Conservation (phyloP, 2,329 filamentous ascomycete genomes). For the Allantophomopsis lycopodina region DNA sequence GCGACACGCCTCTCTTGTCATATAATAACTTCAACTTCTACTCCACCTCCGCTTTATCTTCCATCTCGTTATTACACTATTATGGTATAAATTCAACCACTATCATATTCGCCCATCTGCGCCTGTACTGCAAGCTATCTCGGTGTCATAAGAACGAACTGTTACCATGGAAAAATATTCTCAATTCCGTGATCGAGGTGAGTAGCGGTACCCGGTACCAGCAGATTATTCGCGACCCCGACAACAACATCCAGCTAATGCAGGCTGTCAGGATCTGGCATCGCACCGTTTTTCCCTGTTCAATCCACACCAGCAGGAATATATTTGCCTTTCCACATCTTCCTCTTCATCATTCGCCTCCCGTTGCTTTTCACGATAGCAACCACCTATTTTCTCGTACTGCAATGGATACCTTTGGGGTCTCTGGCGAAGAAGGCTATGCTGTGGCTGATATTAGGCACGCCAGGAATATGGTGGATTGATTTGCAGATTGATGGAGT, state of each 20-base stretch:
- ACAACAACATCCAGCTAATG: slow-evolving; percentile 7
- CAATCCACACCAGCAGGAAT: slow-evolving; percentile 49
- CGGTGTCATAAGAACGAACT: too few species aligned
- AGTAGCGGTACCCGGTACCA: slow-evolving; percentile 4
- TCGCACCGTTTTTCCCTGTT: slow-evolving; percentile 87
- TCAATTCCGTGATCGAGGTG: slow-evolving; percentile 62
- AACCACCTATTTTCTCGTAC: slow-evolving; percentile 60
- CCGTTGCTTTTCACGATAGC: slow-evolving; percentile 60
- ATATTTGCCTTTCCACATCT: slow-evolving; percentile 48
- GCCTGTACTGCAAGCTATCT: too few species aligned
- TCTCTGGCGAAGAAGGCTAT: slow-evolving; percentile 64
- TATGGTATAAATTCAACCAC: too few species aligned
- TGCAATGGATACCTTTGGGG: slow-evolving; percentile 70
- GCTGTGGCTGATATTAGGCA: slow-evolving; percentile 75
- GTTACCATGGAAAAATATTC: slow-evolving; percentile 59
- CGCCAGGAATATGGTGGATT: slow-evolving; percentile 95
- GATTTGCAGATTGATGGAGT: slow-evolving; percentile 97
- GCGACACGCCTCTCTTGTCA: too few species aligned
- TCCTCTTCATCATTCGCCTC: slow-evolving; percentile 70
- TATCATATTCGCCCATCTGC: too few species aligned
- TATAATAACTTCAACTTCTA: too few species aligned
- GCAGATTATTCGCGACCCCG: too few species aligned
- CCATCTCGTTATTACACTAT: too few species aligned
- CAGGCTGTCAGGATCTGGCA: slow-evolving; percentile 62
- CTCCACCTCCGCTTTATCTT: too few species aligned